A percentile compares a stretch with the other conserved stretches of the same genome.
Conservation (phyloP, 306 rosid species). For the Trifolium fragiferum region DNA sequence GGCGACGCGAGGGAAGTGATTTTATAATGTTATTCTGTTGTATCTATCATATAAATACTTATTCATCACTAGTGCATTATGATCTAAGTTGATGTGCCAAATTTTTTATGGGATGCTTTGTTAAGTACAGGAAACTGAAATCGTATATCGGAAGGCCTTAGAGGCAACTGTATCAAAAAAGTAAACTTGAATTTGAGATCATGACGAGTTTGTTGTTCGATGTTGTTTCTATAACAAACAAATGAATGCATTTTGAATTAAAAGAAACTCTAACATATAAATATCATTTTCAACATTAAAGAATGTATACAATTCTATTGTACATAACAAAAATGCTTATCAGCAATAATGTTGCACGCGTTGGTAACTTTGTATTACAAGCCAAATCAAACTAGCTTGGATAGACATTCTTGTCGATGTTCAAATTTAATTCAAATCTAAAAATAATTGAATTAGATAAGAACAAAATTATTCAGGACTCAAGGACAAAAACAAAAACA, state of each 20-base stretch:
- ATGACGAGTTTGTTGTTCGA: constrained; percentile 3
- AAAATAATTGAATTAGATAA: constrained; percentile 28
- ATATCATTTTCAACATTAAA: neutral
- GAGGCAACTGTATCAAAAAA: neutral
- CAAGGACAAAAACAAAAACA: constrained; percentile 9
- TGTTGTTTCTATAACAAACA: neutral
- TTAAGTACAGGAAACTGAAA: constrained; percentile 24
- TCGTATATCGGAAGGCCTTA: neutral
- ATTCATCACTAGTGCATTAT: constrained; percentile 35
- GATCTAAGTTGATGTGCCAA: neutral
- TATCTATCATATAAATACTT: constrained; percentile 38
- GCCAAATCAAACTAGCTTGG: constrained; percentile 33
- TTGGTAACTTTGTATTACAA: constrained; percentile 19
- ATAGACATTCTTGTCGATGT: constrained; percentile 27
- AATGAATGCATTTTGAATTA: neutral
- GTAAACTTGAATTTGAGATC: neutral
- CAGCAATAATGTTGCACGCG: constrained; percentile 17
- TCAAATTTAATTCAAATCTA: constrained; percentile 19
- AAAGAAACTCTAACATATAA: neutral
- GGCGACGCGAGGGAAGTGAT: constrained; percentile 1
- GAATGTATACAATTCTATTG: neutral
- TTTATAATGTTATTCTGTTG: constrained; percentile 38
- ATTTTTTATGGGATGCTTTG: neutral
- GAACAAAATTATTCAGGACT: constrained; percentile 26
- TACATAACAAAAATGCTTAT: constrained; percentile 23